A percentile compares a stretch with the other conserved stretches of the same genome.
Evolutionary conservation across 768 basidiomycete genomes (phyloP).

Genomic region (Leccinum uliginosum): DNA sequence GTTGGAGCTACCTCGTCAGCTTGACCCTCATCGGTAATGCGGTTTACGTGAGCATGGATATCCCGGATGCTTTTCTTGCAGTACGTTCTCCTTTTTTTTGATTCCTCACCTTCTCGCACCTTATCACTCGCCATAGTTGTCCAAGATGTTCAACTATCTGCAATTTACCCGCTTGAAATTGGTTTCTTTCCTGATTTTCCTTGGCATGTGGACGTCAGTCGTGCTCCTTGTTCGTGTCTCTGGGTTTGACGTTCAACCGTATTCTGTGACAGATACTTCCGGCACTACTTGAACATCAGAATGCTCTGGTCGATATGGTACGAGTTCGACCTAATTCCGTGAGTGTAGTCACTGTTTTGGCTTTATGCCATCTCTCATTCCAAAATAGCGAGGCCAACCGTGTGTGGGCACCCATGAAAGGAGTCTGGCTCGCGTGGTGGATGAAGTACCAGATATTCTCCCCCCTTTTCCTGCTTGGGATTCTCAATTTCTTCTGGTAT

Average conservation of each 20-base stretch:
- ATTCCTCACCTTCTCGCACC: background rate
- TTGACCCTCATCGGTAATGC: constrained; percentile 86
- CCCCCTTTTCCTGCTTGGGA: constrained; percentile 70
- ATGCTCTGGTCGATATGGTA: constrained; percentile 87
- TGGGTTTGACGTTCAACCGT: background rate
- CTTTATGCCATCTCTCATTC: constrained; percentile 1
- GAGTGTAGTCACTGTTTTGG: constrained; percentile 26
- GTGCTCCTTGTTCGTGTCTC: background rate
- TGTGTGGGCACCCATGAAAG: constrained; percentile 56
- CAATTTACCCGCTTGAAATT: constrained; percentile 60
- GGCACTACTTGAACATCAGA: constrained; percentile 82
- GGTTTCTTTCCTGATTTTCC: constrained; percentile 59
- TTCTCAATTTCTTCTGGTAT: constrained; percentile 93
- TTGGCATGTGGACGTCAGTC: constrained; percentile 78
- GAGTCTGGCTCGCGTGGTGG: constrained; percentile 71
- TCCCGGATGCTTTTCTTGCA: constrained; percentile 85
- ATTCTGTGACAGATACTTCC: constrained; percentile 66
- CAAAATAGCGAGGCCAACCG: constrained; percentile 47
- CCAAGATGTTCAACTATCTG: constrained; percentile 88
- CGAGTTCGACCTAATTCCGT: constrained; percentile 76
- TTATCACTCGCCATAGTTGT: constrained; percentile 43
- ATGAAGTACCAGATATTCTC: constrained; percentile 78
- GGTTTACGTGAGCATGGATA: constrained; percentile 95
- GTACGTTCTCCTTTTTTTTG: constrained; percentile 38
- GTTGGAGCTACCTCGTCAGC: constrained; percentile 82